Base-by-base conservation (phyloP, 2,329 filamentous ascomycete genomes). In the Epichloe sp. region DNA sequence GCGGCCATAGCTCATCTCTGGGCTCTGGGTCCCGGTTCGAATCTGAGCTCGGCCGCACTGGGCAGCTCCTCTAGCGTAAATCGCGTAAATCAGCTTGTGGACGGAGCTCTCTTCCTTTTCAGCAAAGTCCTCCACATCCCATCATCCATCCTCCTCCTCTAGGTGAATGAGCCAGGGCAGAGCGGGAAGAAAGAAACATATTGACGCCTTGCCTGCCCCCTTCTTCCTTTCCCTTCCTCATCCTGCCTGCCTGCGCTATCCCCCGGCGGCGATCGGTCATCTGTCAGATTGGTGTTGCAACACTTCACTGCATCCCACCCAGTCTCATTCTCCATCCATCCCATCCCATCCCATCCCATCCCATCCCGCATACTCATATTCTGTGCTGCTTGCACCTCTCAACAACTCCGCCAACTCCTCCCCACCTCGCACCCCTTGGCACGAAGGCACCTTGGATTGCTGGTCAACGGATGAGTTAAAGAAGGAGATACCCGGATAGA, bases 1-100 rank as follows among this genome's bases (percentile, higher is more conserved):
- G 40, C 37, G 45, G 50, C 19, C 49, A 51, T 11, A 44, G 48
- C 41, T 38, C 35, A 46, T 50, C 48, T 51, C 45, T 42, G 40
- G 34, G 14, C 47, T 38, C 26, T 26, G 26, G 23, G 26, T 1
- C 23, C 23, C 23, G 23, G 23, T 26, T 26, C 23, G 23, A 26
- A 26, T 26, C 23, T 26, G 41, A 45, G 36, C 36, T 42, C 23
- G 36, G 31, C 12, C 38, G 43, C 23, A 14, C 17, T 14, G 23
- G 21, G 26, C 43, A 44, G 21, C 23, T 31, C 19, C 19, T 19
- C 19, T 21, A 26, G 21, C 23, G 23, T 26, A 26, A 8, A 26
- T 26, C 23, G 21, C 23, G 23, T 26, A 26, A 8, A 8, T 8
- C 7, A 26, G 7, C 23, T 8, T 7, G 6, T 8, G 6, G 23